A percentile compares a stretch with the other conserved stretches of the same genome.
These are phyloP conservation scores for Pichia sp. DNA, from an alignment of 1,139 yeast species.

Conservation along the genomic window DNA sequence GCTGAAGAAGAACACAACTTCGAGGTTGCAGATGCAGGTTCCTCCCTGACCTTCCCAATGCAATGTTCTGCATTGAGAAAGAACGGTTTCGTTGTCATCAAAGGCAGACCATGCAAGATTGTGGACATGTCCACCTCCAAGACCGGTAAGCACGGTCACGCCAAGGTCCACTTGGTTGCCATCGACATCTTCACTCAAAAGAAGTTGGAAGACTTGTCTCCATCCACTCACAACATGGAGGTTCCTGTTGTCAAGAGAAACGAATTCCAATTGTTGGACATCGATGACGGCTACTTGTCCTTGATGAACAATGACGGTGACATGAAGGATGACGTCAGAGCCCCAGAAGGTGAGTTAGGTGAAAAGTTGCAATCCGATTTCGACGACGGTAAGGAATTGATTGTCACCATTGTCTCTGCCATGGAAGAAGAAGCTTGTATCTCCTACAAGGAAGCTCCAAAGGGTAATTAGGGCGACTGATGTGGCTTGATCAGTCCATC, in stretches of 20 bases:
- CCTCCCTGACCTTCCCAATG: constrained; percentile 97
- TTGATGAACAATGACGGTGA: constrained; percentile 97
- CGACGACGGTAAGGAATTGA: constrained; percentile 96
- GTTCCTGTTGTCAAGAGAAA: constrained; percentile 96
- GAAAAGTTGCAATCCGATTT: constrained; percentile 84
- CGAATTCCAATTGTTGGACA: constrained; percentile 95
- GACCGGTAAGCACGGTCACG: constrained; percentile 99
- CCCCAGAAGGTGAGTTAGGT: constrained; percentile 98
- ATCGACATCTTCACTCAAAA: constrained; percentile 98
- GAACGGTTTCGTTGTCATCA: constrained; percentile 98
- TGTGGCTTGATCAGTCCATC: neutral
- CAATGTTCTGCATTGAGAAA: constrained; percentile 99
- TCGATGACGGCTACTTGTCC: constrained; percentile 96
- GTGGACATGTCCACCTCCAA: constrained; percentile 99
- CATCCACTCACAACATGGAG: constrained; percentile 99
- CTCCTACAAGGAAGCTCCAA: constrained; percentile 97
- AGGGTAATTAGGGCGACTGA: constrained; percentile 37
- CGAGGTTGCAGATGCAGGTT: constrained; percentile 98
- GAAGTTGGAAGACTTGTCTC: constrained; percentile 99
- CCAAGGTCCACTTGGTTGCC: constrained; percentile 99
- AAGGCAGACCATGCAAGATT: constrained; percentile 99
- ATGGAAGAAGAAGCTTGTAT: constrained; percentile 99
- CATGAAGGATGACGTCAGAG: constrained; percentile 98
- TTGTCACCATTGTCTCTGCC: constrained; percentile 93
- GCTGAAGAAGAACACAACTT: constrained; percentile 88